These are phyloP conservation scores for Brassica rapa DNA, from an alignment of 345 rosid genomes.

Conservation along the genomic window DNA sequence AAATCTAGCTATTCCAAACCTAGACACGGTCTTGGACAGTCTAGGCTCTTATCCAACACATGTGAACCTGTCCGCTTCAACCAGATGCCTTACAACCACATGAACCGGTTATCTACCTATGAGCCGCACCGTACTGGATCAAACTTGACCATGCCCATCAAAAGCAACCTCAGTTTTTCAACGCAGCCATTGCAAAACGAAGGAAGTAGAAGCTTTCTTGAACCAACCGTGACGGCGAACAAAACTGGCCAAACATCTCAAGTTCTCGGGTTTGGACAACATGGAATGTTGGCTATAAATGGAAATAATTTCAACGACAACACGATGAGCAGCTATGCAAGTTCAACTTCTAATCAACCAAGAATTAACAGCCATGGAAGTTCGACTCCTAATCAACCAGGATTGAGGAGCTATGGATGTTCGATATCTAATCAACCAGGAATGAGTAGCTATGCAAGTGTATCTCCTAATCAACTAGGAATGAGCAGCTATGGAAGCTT, in stretches of 20 bases:
- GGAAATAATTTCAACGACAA: constrained; percentile 4
- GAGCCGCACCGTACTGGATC: constrained; percentile 27
- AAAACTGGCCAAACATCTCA: constrained; percentile 30
- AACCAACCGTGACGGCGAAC: constrained; percentile 13
- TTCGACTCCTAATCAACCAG: not conserved
- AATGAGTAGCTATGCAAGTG: not conserved
- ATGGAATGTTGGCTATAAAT: not conserved
- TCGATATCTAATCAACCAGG: not conserved
- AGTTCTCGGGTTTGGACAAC: constrained; percentile 26
- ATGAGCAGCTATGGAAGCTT: constrained; percentile 3
- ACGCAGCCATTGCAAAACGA: constrained; percentile 23
- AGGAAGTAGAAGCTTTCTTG: constrained; percentile 12
- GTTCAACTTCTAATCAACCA: not conserved
- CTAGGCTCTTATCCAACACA: constrained; percentile 35
- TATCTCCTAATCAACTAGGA: not conserved
- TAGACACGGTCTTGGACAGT: constrained; percentile 29
- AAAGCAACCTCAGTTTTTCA: constrained; percentile 19
- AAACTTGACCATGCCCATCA: constrained; percentile 24
- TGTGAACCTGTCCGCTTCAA: constrained; percentile 16
- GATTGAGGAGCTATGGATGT: constrained; percentile 4
- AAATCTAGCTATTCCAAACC: constrained; percentile 26
- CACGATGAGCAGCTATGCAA: not conserved
- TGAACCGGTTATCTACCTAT: constrained; percentile 34
- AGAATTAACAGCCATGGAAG: not conserved
- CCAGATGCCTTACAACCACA: constrained; percentile 22